Conservation (phyloP, 2,329 filamentous ascomycete species). For the Alternaria triticimaculans region DNA sequence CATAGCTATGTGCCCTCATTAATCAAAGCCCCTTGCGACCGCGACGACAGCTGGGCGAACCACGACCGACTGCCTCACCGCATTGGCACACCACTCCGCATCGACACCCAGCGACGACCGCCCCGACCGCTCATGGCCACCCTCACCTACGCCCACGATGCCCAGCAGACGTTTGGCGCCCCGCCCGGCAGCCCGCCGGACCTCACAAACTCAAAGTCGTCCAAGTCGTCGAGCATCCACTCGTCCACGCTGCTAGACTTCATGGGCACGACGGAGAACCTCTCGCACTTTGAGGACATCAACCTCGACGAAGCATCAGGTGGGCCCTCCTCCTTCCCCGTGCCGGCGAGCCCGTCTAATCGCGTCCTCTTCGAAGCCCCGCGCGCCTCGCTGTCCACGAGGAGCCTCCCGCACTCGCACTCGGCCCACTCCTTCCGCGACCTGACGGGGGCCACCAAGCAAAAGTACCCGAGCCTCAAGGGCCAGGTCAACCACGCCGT, state of each 20-base stretch:
- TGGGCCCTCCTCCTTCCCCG: conserved; percentile 54
- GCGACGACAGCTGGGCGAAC: conserved; percentile 34
- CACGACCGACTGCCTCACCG: conserved; percentile 26
- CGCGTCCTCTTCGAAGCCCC: conserved; percentile 42
- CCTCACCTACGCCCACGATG: conserved; percentile 38
- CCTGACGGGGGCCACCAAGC: conserved; percentile 46
- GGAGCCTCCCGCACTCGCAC: conserved; percentile 26
- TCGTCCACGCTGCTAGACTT: conserved; percentile 77
- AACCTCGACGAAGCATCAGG: conserved; percentile 71
- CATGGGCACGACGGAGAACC: conserved; percentile 64
- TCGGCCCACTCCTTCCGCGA: conserved; percentile 45
- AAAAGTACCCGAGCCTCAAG: conserved; percentile 51
- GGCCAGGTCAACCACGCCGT: conserved; percentile 47
- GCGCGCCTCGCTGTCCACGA: conserved; percentile 24
- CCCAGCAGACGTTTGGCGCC: conserved; percentile 46
- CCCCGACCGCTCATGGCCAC: conserved; percentile 49
- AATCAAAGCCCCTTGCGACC: conserved; percentile 34
- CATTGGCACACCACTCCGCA: conserved; percentile 28
- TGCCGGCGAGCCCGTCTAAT: conserved; percentile 34
- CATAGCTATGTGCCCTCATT: conserved; percentile 46
- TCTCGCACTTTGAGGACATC: conserved; percentile 91
- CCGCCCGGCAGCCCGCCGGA: conserved; percentile 75
- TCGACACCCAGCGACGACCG: conserved; percentile 21
- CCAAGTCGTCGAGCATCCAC: conserved; percentile 86
- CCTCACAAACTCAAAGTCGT: conserved; percentile 84